A percentile compares a stretch with the other conserved stretches of the same genome.
Evolutionary conservation across 2,329 filamentous ascomycete species (phyloP).

Genomic region (Alternaria ventricosa): DNA sequence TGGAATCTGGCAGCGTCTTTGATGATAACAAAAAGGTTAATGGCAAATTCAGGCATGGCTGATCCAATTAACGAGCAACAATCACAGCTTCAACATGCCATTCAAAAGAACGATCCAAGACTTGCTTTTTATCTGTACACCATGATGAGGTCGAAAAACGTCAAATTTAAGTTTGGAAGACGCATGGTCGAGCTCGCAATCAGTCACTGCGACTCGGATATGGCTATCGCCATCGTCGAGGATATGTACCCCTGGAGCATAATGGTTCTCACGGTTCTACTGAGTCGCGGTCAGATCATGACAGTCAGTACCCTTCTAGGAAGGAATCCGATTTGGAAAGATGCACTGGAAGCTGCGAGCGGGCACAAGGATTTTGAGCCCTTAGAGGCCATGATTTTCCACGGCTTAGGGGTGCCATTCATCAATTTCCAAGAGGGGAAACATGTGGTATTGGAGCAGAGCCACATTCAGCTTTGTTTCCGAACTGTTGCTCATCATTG

Average conservation of each 20-base stretch:
- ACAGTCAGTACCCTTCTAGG: not conserved
- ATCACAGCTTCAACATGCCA: not conserved
- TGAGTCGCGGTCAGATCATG: not conserved
- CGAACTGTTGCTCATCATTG: not conserved
- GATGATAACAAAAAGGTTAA: not conserved
- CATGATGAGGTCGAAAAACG: too few species aligned
- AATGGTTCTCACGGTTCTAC: too few species aligned
- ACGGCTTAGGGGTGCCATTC: not conserved
- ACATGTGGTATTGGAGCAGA: not conserved
- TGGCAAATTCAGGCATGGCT: not conserved
- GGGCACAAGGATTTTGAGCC: not conserved
- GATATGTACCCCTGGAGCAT: too few species aligned
- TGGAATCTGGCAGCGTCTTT: not conserved
- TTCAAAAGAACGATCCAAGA: not conserved
- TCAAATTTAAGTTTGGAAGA: too few species aligned
- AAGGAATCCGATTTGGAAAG: not conserved
- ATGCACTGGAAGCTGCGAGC: not conserved
- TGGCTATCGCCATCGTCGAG: not conserved
- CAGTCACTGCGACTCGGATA: not conserved
- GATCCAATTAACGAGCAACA: rapidly evolving
- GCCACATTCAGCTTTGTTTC: not conserved
- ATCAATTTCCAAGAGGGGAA: rapidly evolving
- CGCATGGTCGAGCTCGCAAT: not conserved
- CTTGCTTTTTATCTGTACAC: not conserved
- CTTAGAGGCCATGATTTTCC: not conserved